phyloP scores from a whole-genome alignment of 129 eudicot species.

The Oenanthe sinensis region DNA sequence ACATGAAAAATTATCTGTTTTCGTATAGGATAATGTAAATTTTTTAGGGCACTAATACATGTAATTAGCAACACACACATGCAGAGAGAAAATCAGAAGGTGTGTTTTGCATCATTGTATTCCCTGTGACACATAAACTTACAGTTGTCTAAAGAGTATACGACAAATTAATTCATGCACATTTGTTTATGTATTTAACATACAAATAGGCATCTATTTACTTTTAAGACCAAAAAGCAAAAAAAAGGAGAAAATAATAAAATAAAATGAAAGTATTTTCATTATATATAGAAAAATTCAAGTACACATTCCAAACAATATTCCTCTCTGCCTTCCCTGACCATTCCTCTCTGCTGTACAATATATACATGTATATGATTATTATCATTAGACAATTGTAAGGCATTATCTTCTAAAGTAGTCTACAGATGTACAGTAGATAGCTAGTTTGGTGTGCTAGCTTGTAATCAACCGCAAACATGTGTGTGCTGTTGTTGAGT shows the following conservation, averaged over 20 bases:
- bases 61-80: too few species aligned
- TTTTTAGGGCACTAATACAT: background rate
- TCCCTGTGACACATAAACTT: background rate
- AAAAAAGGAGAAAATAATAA: background rate
- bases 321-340: constrained; percentile 7
- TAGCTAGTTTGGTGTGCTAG: constrained; percentile 9
- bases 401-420: constrained; percentile 5
- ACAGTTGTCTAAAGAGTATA: background rate
- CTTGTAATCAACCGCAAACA: background rate
- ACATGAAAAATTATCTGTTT: background rate
- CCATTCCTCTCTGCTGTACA: background rate
- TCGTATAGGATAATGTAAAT: background rate
- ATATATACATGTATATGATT: too few species aligned
- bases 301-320: background rate
- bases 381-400: background rate
- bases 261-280: background rate
- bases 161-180: constrained; percentile 4
- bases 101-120: constrained; percentile 1
- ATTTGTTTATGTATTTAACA: background rate
- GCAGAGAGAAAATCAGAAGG: background rate
- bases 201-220: background rate
- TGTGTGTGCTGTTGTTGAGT: constrained; percentile 1
- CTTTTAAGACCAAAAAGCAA: background rate
- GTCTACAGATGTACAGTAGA: background rate
- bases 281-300: background rate